Base-by-base conservation (phyloP, 2,329 filamentous ascomycete genomes). In the Arthrobotrys entomopaga region DNA sequence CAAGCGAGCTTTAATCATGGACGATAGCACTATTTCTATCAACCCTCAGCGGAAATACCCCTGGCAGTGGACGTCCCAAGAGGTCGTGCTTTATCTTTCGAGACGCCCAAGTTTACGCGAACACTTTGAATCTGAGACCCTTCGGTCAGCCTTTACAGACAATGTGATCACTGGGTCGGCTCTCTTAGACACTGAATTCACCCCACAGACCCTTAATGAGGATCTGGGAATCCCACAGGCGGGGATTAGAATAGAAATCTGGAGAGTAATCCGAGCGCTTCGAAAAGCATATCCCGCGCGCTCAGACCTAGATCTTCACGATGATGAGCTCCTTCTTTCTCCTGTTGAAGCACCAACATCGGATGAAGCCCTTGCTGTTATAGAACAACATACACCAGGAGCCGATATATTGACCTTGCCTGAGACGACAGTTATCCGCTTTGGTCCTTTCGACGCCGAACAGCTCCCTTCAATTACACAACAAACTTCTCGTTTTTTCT, bases 241-340 rank as follows among this genome's bases (percentile, higher is more conserved):
- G 3, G 70, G 70, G 1, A 8, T 67, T 1, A 11, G 52, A 10
- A 38, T 74, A 4, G 15, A 20, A 3, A 10, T 74, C 0, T 74
- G 57, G 56, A 56, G 42, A 0, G 20, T 74, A 0, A 54, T 74
- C 20, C 10, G 16, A 6, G 50, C 49, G 11, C 52, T 74, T 10
- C 50, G 70, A 4, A n/a, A 43, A 10, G 49, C 24, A 0, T 65
- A 65, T 26, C 26, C 48, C 7, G 19, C 11, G 20, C 46, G 20
- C 13, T 43, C 66, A 3, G 24, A 15, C 1, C 19, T 50, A 2
- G 53, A 73, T 24, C 34, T 74, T 1, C 5, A 38, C 1, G 70
- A 74, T 34, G 70, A 74, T 34, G 29, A 56, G 2, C 46, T 73
- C 1, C 59, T 73, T 3, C 69, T 42, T 1, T 56, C 70, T 11